These are phyloP conservation scores for Zizania palustris DNA, from an alignment of 202 grass and related monocot species.

Conservation along the genomic window DNA sequence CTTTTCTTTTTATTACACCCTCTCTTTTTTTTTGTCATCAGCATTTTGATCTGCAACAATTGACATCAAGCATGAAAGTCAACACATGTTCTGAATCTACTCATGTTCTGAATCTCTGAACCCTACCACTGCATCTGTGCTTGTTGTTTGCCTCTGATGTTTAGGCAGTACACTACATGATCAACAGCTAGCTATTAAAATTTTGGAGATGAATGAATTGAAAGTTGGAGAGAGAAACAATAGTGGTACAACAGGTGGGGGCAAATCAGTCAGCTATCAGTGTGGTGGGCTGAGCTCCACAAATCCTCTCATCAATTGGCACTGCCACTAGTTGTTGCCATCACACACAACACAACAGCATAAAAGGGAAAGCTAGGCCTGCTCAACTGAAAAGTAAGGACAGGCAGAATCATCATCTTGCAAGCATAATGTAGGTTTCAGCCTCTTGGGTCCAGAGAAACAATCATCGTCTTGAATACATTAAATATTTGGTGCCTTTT, in stretches of 20 bases:
- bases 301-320: constrained; percentile 12
- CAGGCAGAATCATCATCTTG: constrained; percentile 1
- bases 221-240: background rate
- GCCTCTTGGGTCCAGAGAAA: background rate
- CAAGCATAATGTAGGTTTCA: background rate
- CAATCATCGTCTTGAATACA: background rate
- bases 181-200: background rate
- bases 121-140: background rate
- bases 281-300: constrained; percentile 25
- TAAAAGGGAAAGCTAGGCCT: background rate
- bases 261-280: background rate
- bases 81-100: no score
- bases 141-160: background rate
- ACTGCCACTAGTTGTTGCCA: background rate
- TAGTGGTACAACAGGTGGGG: background rate
- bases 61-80: background rate
- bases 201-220: background rate
- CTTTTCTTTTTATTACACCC: background rate
- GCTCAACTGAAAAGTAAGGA: background rate
- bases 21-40: no score
- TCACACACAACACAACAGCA: constrained; percentile 15
- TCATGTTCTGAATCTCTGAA: constrained; percentile 1
- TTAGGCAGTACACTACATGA: background rate
- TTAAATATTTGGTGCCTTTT: background rate
- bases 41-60: background rate